Evolutionary conservation across 164 flowering plant genomes (phyloP).

Genomic region (Annona squamosa): DNA sequence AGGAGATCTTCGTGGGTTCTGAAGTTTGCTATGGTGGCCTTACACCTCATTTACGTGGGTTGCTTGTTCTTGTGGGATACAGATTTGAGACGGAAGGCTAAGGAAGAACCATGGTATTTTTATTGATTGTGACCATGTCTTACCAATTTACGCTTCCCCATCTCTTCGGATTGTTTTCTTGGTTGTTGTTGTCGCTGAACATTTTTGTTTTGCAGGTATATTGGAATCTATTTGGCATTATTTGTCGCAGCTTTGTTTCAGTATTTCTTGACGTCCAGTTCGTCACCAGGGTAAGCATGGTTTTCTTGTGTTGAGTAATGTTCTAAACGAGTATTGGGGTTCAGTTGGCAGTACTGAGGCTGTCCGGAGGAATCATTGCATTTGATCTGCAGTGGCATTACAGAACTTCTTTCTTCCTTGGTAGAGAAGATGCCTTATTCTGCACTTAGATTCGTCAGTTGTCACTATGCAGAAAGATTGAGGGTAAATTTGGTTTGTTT

Average conservation of each 20-base stretch:
- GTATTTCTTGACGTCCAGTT: slow-evolving; percentile 72
- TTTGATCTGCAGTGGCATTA: neutral
- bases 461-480: too few relatives aligned
- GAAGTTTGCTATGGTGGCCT: slow-evolving; percentile 53
- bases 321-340: neutral
- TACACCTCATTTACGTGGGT: slow-evolving; percentile 66
- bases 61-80: slow-evolving; percentile 50
- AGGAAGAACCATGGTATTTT: slow-evolving; percentile 59
- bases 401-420: neutral
- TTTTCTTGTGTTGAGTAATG: neutral
- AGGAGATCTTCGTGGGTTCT: slow-evolving; percentile 60
- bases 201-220: slow-evolving; percentile 44
- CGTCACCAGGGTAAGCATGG: slow-evolving; percentile 87
- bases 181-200: neutral
- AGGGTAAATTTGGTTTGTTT: too few relatives aligned
- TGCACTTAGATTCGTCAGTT: neutral
- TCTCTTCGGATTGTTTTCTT: neutral
- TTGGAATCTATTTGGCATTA: slow-evolving; percentile 49
- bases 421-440: neutral
- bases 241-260: slow-evolving; percentile 67
- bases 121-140: neutral
- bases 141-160: neutral
- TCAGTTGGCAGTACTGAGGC: neutral
- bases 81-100: slow-evolving; percentile 50
- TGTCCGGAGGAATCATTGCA: neutral